Percentiles rank a stretch among this genome's conserved stretches.
phyloP scores from a whole-genome alignment of 2,329 filamentous ascomycete species.

The Diaporthe citri region DNA sequence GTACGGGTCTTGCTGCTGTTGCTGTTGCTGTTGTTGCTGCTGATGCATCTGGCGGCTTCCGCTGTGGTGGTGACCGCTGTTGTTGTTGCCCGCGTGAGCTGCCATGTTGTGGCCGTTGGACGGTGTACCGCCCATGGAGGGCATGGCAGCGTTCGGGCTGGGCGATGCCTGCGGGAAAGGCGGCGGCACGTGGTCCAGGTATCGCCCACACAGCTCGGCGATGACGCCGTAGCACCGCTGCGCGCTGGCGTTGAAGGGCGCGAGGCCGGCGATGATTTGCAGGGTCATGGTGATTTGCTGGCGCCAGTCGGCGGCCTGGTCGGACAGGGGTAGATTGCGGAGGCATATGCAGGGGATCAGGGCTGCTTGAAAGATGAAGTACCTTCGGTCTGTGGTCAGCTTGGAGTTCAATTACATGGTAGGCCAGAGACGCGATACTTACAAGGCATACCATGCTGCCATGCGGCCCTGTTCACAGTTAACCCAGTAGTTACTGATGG shows the following conservation, averaged over 20 bases:
- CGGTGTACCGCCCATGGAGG: constrained; percentile 1
- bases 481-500: constrained; percentile 55
- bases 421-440: constrained; percentile 36
- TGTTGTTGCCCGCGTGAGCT: constrained; percentile 21
- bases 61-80: constrained; percentile 27
- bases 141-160: constrained; percentile 35
- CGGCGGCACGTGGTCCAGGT: constrained; percentile 46
- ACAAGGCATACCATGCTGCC: constrained; percentile 58
- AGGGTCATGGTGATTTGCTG: constrained; percentile 55
- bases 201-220: constrained; percentile 54
- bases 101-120: constrained; percentile 32
- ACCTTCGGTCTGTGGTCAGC: constrained; percentile 42
- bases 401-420: too few relatives aligned
- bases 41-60: constrained; percentile 35
- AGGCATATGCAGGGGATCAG: constrained; percentile 62
- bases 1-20: constrained; percentile 38
- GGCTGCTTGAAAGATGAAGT: constrained; percentile 63
- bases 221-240: constrained; percentile 57
- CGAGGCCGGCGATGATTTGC: constrained; percentile 52
- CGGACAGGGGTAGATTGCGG: constrained; percentile 55
- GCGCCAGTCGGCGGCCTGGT: constrained; percentile 54
- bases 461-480: constrained; percentile 53
- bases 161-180: constrained; percentile 40
- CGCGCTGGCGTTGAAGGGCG: constrained; percentile 54
- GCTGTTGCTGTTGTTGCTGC: constrained; percentile 32